A percentile compares a stretch with the other conserved stretches of the same genome.
Evolutionary conservation across 2,329 filamentous ascomycete species (phyloP).

Genomic region (Aureobasidium sp.): DNA sequence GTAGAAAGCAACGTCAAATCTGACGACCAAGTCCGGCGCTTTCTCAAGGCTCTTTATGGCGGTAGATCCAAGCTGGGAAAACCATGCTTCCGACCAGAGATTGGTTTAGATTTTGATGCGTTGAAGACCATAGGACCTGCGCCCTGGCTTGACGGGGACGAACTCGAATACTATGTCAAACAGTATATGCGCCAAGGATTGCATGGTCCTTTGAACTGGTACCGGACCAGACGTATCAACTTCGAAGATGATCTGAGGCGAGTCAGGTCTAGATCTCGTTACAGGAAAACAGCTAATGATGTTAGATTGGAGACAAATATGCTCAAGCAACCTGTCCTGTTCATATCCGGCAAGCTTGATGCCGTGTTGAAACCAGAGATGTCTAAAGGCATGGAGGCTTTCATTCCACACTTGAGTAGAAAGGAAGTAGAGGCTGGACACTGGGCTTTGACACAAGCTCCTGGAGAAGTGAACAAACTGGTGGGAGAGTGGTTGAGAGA

Average conservation of each 20-base stretch:
- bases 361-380: conserved; percentile 59
- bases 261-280: conserved; percentile 17
- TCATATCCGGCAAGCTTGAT: conserved; percentile 67
- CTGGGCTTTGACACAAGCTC: conserved; percentile 74
- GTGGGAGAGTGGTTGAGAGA: not conserved
- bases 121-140: conserved; percentile 52
- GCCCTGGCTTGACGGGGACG: conserved; percentile 56
- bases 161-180: conserved; percentile 69
- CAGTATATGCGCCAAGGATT: conserved; percentile 68
- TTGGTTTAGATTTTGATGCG: conserved; percentile 59
- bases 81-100: conserved; percentile 49
- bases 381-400: not conserved
- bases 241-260: conserved; percentile 62
- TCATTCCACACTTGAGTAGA: not conserved
- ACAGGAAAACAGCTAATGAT: not conserved
- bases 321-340: conserved; percentile 53
- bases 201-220: conserved; percentile 81
- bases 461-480: conserved; percentile 25
- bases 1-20: conserved; percentile 32
- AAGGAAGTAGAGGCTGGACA: conserved; percentile 64
- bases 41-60: conserved; percentile 67
- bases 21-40: conserved; percentile 54
- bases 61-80: conserved; percentile 52
- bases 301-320: conserved; percentile 38
- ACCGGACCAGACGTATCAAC: conserved; percentile 67